Conservation (phyloP, 2,329 filamentous ascomycete genomes). For the Herpotrichia juniperi region DNA sequence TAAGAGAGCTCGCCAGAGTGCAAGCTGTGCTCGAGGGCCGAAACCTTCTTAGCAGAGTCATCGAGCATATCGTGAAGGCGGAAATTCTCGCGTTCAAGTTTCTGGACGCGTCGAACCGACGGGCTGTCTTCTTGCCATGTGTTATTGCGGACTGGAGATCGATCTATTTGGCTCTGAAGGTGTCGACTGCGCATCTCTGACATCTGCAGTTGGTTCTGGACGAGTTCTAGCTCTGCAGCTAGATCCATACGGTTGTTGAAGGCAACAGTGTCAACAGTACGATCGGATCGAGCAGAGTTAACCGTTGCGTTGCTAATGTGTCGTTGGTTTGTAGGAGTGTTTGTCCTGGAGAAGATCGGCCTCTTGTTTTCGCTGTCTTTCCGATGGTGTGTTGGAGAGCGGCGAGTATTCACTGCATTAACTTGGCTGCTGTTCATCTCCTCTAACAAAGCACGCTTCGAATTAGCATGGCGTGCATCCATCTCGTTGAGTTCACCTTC, state of each 20-base stretch:
- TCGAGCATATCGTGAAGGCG: slow-evolving; percentile 93
- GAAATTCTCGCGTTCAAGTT: slow-evolving; percentile 90
- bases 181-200: slow-evolving; percentile 95
- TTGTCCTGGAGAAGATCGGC: slow-evolving; percentile 71
- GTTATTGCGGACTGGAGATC: slow-evolving; percentile 66
- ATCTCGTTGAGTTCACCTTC: slow-evolving; percentile 73
- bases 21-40: slow-evolving; percentile 83
- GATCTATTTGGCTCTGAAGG: slow-evolving; percentile 84
- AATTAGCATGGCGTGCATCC: slow-evolving; percentile 64
- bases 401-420: slow-evolving; percentile 54
- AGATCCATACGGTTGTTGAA: slow-evolving; percentile 91
- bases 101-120: slow-evolving; percentile 80
- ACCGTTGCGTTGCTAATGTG: slow-evolving; percentile 69
- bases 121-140: slow-evolving; percentile 74
- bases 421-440: slow-evolving; percentile 87
- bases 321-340: slow-evolving; percentile 75
- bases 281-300: slow-evolving; percentile 83
- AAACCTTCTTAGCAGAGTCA: slow-evolving; percentile 91
- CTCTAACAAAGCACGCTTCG: slow-evolving; percentile 78
- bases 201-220: slow-evolving; percentile 93
- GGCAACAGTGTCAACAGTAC: slow-evolving; percentile 80
- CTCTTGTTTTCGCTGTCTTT: slow-evolving; percentile 64
- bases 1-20: slow-evolving; percentile 86
- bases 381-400: slow-evolving; percentile 75
- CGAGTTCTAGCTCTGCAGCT: slow-evolving; percentile 85